Evolutionary conservation across 768 basidiomycete genomes (phyloP).

Genomic region (Termitomyces sp.): DNA sequence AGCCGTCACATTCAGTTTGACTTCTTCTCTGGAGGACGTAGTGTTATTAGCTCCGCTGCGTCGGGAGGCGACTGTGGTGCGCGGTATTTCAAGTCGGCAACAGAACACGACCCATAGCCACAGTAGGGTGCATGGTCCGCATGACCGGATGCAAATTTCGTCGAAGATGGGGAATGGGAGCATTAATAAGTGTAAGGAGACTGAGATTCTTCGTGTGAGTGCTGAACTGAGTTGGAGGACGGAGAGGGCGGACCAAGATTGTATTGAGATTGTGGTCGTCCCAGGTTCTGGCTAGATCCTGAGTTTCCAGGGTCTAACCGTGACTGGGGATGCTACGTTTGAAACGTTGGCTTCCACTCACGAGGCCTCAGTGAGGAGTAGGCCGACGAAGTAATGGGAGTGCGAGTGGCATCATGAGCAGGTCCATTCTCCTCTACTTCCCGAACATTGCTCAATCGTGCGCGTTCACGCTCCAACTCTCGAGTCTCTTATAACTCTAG

Average conservation of each 20-base stretch:
- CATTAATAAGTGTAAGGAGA: conserved; percentile 14
- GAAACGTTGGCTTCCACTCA: conserved; percentile 31
- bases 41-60: conserved; percentile 33
- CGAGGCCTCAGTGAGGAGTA: conserved; percentile 24
- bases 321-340: too few species aligned
- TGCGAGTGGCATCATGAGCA: conserved; percentile 14
- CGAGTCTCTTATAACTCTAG: conserved; percentile 49
- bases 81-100: conserved; percentile 54
- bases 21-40: conserved; percentile 52
- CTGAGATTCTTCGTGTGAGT: conserved; percentile 10
- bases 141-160: conserved; percentile 12
- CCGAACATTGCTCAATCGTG: conserved; percentile 34
- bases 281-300: background rate
- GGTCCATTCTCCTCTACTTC: conserved; percentile 18
- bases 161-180: conserved; percentile 23
- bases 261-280: conserved; percentile 19
- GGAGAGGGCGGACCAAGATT: conserved; percentile 35
- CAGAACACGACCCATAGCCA: conserved; percentile 63
- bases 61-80: conserved; percentile 22
- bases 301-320: conserved; percentile 5
- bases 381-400: conserved; percentile 7
- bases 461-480: conserved; percentile 57
- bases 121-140: conserved; percentile 57
- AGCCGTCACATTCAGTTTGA: conserved; percentile 70
- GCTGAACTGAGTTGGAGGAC: conserved; percentile 13